A percentile compares a stretch with the other conserved stretches of the same genome.
Conservation (phyloP, 257 asterid genomes). For the Salvia splendens region DNA sequence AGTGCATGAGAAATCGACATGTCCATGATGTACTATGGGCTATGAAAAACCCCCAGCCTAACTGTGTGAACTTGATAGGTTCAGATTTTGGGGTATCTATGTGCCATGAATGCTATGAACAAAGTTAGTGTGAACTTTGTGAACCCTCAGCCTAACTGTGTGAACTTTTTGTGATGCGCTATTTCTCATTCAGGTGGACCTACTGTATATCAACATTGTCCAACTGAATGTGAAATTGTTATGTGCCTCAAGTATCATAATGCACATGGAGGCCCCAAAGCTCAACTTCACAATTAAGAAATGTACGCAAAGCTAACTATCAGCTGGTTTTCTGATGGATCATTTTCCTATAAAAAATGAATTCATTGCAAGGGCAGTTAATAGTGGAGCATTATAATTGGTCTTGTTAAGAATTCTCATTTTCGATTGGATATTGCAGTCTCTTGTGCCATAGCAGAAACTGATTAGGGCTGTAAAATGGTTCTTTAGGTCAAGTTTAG, state of each 20-base stretch:
- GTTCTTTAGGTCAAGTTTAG: neutral
- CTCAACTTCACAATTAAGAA: no score
- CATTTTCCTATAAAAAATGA: neutral
- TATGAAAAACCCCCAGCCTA: neutral
- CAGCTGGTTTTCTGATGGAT: neutral
- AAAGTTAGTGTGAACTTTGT: no score
- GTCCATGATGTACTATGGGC: neutral
- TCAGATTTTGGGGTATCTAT: neutral
- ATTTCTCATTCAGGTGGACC: neutral
- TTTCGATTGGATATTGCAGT: no score
- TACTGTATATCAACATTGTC: neutral
- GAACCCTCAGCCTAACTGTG: no score
- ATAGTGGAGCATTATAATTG: neutral
- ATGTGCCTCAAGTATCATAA: neutral
- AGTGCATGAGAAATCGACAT: slow-evolving; percentile 1
- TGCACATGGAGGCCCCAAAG: no score
- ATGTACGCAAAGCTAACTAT: neutral
- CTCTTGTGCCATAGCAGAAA: no score
- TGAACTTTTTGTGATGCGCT: no score
- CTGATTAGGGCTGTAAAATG: no score
- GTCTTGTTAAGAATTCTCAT: neutral
- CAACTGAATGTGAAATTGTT: neutral
- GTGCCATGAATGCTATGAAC: neutral
- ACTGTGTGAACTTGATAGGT: neutral
- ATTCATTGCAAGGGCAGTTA: neutral